A percentile compares a stretch with the other conserved stretches of the same genome.
Evolutionary conservation across 2,329 filamentous ascomycete genomes (phyloP).

Genomic region (Bisporella sp.): DNA sequence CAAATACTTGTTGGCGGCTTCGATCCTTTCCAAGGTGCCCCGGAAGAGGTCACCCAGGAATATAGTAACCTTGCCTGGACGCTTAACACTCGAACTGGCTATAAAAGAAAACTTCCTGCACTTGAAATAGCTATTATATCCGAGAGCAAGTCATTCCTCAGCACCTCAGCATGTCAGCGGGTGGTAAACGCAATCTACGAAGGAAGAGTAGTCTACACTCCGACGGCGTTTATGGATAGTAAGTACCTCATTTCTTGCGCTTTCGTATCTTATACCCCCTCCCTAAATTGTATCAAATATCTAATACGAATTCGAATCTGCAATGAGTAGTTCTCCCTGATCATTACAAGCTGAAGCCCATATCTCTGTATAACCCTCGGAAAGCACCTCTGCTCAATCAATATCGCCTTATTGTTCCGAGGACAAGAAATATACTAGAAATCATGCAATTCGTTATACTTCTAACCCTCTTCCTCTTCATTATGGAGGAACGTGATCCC

Average conservation of each 20-base stretch:
- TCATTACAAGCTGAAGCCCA: slow-evolving; percentile 77
- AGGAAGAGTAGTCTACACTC: slow-evolving; percentile 75
- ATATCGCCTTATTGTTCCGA: slow-evolving; percentile 75
- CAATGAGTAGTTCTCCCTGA: slow-evolving; percentile 56
- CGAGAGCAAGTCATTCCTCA: slow-evolving; percentile 72
- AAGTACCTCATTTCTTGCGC: too few relatives aligned
- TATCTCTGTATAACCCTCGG: slow-evolving; percentile 72
- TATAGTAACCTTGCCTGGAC: slow-evolving; percentile 36
- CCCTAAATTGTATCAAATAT: too few relatives aligned
- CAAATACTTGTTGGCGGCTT: slow-evolving; percentile 80
- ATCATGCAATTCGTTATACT: slow-evolving; percentile 66
- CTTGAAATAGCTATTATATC: slow-evolving; percentile 79
- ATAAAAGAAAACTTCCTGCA: slow-evolving; percentile 53
- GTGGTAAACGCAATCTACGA: slow-evolving; percentile 79
- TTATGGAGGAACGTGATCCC: slow-evolving; percentile 65
- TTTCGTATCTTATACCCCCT: too few relatives aligned
- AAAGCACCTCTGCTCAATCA: slow-evolving; percentile 74
- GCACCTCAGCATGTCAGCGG: slow-evolving; percentile 71
- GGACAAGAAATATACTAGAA: slow-evolving; percentile 70
- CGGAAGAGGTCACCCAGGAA: slow-evolving; percentile 55
- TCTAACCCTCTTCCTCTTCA: slow-evolving; percentile 59
- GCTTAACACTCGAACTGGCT: slow-evolving; percentile 35
- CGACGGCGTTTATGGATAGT: slow-evolving; percentile 69
- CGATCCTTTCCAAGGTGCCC: slow-evolving; percentile 79
- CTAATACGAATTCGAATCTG: too few relatives aligned